A percentile compares a stretch with the other conserved stretches of the same genome.
These are phyloP conservation scores for Flaveria sonorensis DNA, from an alignment of 129 eudicot species.

Conservation along the genomic window DNA sequence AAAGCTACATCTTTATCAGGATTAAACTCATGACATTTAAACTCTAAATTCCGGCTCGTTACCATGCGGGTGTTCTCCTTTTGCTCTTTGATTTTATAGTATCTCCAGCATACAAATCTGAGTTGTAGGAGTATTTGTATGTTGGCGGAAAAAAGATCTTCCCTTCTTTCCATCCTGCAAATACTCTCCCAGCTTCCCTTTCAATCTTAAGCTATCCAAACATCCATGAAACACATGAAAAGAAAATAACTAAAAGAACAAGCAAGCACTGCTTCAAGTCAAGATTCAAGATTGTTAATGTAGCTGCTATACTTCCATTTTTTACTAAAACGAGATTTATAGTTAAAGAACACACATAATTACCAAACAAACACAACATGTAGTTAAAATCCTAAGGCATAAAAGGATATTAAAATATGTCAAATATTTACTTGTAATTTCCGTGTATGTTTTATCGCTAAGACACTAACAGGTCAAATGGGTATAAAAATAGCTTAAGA, in stretches of 20 bases:
- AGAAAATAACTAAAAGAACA: background rate
- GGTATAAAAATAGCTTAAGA: background rate
- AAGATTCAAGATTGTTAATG: no score
- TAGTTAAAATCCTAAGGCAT: no score
- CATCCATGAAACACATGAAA: conserved; percentile 14
- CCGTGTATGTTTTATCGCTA: background rate
- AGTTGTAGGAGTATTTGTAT: conserved; percentile 58
- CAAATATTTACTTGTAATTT: no score
- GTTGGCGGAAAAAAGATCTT: conserved; percentile 62
- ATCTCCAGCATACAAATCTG: conserved; percentile 59
- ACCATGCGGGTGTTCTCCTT: conserved; percentile 75
- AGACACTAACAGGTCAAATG: background rate
- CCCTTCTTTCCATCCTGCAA: conserved; percentile 62
- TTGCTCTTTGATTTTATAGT: conserved; percentile 54
- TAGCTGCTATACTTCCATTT: no score
- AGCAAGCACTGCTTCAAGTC: background rate
- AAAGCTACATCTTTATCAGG: background rate
- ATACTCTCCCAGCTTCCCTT: conserved; percentile 61
- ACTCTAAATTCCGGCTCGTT: conserved; percentile 10
- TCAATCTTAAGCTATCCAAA: conserved; percentile 58
- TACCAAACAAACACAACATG: no score
- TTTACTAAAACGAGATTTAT: no score
- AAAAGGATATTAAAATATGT: no score
- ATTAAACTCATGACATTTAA: background rate
- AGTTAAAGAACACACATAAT: no score